These are phyloP conservation scores for Xylariales sp. DNA, from an alignment of 2,329 filamentous ascomycete genomes.

Conservation along the genomic window DNA sequence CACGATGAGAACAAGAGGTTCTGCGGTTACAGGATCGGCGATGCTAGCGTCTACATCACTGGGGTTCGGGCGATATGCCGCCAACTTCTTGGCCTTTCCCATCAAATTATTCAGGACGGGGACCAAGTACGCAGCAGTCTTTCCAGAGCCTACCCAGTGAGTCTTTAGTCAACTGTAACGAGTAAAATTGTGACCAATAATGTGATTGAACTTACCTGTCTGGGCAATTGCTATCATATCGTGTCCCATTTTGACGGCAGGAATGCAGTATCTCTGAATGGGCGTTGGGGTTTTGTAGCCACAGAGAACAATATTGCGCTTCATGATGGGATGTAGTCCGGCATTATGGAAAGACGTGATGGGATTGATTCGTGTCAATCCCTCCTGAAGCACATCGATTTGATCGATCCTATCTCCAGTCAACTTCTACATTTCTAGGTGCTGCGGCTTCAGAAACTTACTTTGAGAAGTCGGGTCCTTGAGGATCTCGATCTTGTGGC, in stretches of 20 bases:
- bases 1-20: slow-evolving; percentile 83
- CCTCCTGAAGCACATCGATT: slow-evolving; percentile 55
- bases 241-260: slow-evolving; percentile 68
- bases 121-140: slow-evolving; percentile 89
- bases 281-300: slow-evolving; percentile 73
- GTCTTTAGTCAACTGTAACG: slow-evolving; percentile 5
- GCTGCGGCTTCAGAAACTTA: slow-evolving; percentile 31
- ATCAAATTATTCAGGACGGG: slow-evolving; percentile 88
- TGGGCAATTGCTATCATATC: slow-evolving; percentile 90
- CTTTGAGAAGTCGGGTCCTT: slow-evolving; percentile 61
- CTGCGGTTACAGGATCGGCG: slow-evolving; percentile 58
- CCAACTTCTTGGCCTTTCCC: slow-evolving; percentile 90
- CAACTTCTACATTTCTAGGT: slow-evolving; percentile 6
- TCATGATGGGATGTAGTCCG: slow-evolving; percentile 79
- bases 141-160: slow-evolving; percentile 71
- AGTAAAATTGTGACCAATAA: neutral
- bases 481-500: slow-evolving; percentile 41
- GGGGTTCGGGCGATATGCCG: slow-evolving; percentile 69
- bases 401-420: slow-evolving; percentile 40
- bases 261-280: slow-evolving; percentile 82
- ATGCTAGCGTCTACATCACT: slow-evolving; percentile 45
- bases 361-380: slow-evolving; percentile 44
- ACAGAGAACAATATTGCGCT: slow-evolving; percentile 70
- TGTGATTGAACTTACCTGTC: slow-evolving; percentile 66
- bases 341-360: slow-evolving; percentile 64